A percentile compares a stretch with the other conserved stretches of the same genome.
These are phyloP conservation scores for Beauveria rudraprayagi DNA, from an alignment of 2,329 filamentous ascomycete genomes.

Conservation along the genomic window DNA sequence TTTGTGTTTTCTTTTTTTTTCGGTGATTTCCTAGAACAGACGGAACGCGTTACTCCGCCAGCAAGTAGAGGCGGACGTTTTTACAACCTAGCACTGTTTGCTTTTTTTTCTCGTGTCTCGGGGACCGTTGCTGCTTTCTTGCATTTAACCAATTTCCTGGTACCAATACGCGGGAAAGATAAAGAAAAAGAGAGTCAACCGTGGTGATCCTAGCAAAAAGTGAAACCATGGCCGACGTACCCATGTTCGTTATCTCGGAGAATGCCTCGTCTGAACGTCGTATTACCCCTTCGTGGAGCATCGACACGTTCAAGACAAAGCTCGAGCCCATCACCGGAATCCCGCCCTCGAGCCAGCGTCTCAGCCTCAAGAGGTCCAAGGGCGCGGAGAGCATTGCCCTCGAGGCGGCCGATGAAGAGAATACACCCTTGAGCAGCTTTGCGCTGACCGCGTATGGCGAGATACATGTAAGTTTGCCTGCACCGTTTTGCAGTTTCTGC, in stretches of 20 bases:
- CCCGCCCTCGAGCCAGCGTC: conserved; percentile 67
- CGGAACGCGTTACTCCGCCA: neutral
- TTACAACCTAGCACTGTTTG: neutral
- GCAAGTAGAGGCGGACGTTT: neutral
- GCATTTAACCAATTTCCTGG: too few relatives aligned
- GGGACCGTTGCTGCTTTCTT: too few relatives aligned
- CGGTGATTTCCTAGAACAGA: neutral
- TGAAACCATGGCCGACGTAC: conserved; percentile 58
- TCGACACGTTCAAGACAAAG: conserved; percentile 74
- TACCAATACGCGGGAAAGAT: neutral
- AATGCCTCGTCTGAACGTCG: conserved; percentile 80
- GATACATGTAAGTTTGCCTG: conserved; percentile 58
- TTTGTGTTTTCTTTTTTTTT: neutral
- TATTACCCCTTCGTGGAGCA: conserved; percentile 85
- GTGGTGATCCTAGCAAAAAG: neutral
- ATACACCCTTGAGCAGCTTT: conserved; percentile 54
- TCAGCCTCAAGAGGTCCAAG: conserved; percentile 59
- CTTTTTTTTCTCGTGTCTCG: neutral
- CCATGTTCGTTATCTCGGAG: conserved; percentile 66
- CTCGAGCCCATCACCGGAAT: conserved; percentile 91
- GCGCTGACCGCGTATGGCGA: conserved; percentile 67
- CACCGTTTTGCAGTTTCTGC: neutral
- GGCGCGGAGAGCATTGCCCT: conserved; percentile 54
- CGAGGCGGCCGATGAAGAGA: conserved; percentile 65
- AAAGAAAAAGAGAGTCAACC: neutral